Conservation (phyloP, 345 rosid species). For the Lumnitzera littorea region DNA sequence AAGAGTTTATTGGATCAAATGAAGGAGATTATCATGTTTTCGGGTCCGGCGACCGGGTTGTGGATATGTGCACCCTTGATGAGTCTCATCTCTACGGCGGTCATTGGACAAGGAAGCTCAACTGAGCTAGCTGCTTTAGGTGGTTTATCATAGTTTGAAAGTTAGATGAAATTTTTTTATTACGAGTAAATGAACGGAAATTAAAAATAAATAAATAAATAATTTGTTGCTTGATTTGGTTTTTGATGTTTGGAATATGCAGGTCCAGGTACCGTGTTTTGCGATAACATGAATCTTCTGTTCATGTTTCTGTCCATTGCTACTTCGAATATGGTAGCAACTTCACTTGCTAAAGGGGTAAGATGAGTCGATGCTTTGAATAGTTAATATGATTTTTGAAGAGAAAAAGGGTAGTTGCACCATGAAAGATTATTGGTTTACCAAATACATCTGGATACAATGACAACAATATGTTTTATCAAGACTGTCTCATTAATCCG, state of each 20-base stretch:
- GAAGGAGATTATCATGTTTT: conserved; percentile 39
- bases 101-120: conserved; percentile 47
- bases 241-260: conserved; percentile 18
- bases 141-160: background rate
- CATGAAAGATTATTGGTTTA: background rate
- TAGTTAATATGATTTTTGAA: background rate
- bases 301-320: conserved; percentile 93
- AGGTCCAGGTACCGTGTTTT: conserved; percentile 94
- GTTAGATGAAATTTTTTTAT: background rate
- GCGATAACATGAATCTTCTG: conserved; percentile 59
- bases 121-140: conserved; percentile 56
- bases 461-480: background rate
- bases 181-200: background rate
- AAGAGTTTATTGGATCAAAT: conserved; percentile 41
- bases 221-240: background rate
- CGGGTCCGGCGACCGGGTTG: conserved; percentile 51
- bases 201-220: too few species aligned
- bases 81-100: conserved; percentile 45
- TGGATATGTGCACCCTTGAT: conserved; percentile 50
- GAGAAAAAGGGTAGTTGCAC: background rate
- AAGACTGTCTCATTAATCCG: too few species aligned
- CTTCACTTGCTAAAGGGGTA: conserved; percentile 80
- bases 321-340: conserved; percentile 92
- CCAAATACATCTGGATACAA: background rate
- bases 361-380: conserved; percentile 7